Base-by-base conservation (phyloP, 2,329 filamentous ascomycete species). In the Alternaria sp. region DNA sequence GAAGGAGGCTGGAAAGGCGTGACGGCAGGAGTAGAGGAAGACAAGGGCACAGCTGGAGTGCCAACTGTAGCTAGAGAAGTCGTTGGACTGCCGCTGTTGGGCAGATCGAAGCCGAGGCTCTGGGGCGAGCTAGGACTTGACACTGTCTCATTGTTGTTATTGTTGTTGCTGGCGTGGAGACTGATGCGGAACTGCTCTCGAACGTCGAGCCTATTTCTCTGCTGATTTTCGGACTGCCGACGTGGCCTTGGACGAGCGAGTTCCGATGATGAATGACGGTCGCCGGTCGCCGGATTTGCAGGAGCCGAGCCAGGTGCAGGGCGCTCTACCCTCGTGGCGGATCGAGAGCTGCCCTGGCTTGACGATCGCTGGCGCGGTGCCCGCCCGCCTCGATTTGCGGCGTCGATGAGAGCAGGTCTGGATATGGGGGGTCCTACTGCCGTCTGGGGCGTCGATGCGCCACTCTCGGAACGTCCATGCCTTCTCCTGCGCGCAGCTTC, bases 251-350 rank as follows among this genome's bases (percentile, higher is more conserved):
- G 72, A 56, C 57, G 49, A 23, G 62, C 59, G n/a, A 21, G 56
- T 10, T 66, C 69, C 7, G 75, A 74, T 4, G 74, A 74, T 23
- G 72, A 67, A 9, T 79, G 76, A 10, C 77, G 68, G 17, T 80
- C 74, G 17, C 79, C 79, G 72, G 93, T 85, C 45, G 85, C 84
- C 55, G 84, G 71, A 11, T 57, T 59, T 13, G 77, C 73, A n/a
- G 73, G 61, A n/a, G 70, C 65, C 6, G 66, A 57, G 12, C 74
- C 61, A 43, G 71, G 64, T 45, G 69, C 53, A 46, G 74, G 74
- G 46, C 61, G 78, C 63, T 73, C 75, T 57, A 59, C 77, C 73
- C 79, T 71, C 23, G 75, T 73, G 26, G 74, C 65, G 28, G 77
- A 79, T 43, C 76, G 70, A n/a, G 76, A 77, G 62, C 85, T 85